Percentiles rank a stretch among this genome's conserved stretches.
Conservation (phyloP, 768 basidiomycete genomes). For the Pulveroboletus sp. region DNA sequence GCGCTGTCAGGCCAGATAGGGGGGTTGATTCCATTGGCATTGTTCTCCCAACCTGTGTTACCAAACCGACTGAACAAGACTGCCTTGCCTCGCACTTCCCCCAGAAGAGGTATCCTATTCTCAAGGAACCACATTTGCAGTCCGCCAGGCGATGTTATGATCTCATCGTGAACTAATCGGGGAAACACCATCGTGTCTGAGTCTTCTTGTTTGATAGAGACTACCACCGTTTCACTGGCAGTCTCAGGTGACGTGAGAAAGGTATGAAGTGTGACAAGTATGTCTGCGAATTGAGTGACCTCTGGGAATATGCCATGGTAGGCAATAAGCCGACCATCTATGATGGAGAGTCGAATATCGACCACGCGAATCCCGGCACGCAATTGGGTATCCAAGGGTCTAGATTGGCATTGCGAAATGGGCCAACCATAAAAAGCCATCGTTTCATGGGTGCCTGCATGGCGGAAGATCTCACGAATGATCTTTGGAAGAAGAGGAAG, state of each 20-base stretch:
- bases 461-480: background rate
- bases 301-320: conserved; percentile 81
- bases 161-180: conserved; percentile 58
- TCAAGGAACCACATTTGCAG: conserved; percentile 76
- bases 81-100: conserved; percentile 81
- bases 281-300: conserved; percentile 58
- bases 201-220: conserved; percentile 91
- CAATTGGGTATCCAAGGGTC: conserved; percentile 63
- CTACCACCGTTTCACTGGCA: conserved; percentile 68
- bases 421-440: conserved; percentile 87
- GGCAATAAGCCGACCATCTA: conserved; percentile 59
- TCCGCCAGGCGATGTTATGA: conserved; percentile 48
- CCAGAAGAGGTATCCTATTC: conserved; percentile 74
- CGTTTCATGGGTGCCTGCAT: conserved; percentile 13
- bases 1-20: conserved; percentile 79
- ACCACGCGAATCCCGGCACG: conserved; percentile 74
- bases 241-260: conserved; percentile 62
- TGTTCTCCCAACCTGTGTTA: conserved; percentile 64
- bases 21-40: conserved; percentile 84
- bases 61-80: conserved; percentile 81
- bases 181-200: conserved; percentile 55
- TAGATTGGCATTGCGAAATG: conserved; percentile 80
- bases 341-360: conserved; percentile 74
- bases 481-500: conserved; percentile 30
- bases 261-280: conserved; percentile 54